Evolutionary conservation across 2,329 filamentous ascomycete genomes (phyloP), one percentile per base, ranked within the genome.

Genomic region (Emmonsia crescens): DNA sequence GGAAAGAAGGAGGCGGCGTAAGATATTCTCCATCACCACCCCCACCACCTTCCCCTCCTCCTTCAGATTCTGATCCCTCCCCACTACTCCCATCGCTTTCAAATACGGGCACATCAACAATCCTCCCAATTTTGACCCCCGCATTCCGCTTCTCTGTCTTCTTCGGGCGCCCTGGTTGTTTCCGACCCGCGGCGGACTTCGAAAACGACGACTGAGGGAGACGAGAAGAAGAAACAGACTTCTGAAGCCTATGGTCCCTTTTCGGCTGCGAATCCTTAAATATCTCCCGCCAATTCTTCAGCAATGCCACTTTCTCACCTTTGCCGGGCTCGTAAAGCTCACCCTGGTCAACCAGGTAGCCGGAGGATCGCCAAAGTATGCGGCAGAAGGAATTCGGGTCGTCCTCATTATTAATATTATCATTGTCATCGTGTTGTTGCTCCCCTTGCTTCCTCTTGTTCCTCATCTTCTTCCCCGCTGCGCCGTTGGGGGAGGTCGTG

Each of bases 241-340:
- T 54, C 33, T 44, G 48, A 16, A 51, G 29, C 24, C 33, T 55
- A 36, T 44, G 36, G 16, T 69, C 69, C 55, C 69, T 68, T 21
- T 67, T 67, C 5, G 72, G 73, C 59, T 75, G 69, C 0, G 71
- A 68, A 16, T 70, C 65, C 48, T 73, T 72, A 64, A 79, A 79
- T 2, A 77, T 66, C 61, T 79, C 75, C 24, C 76, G 71, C 77
- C 78, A 79, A 65, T 79, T 75, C 64, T 76, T 74, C 56, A 79
- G 68, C 21, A 80, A 63, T 1, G 78, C 72, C 0, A 80, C 76
- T 59, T 74, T 74, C 27, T 77, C 73, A 3, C 74, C 74, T 3
- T 73, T 67, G 3, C 76, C 76, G 0, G 74, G 74, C 33, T 75
- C 69, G 59, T 77, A 75, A 12, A 73, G 62, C 24, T 72, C 65